Percentiles rank a stretch among this genome's conserved stretches.
phyloP scores from a whole-genome alignment of 495 filamentous ascomycete species.

The Glutinoglossum americanum region DNA sequence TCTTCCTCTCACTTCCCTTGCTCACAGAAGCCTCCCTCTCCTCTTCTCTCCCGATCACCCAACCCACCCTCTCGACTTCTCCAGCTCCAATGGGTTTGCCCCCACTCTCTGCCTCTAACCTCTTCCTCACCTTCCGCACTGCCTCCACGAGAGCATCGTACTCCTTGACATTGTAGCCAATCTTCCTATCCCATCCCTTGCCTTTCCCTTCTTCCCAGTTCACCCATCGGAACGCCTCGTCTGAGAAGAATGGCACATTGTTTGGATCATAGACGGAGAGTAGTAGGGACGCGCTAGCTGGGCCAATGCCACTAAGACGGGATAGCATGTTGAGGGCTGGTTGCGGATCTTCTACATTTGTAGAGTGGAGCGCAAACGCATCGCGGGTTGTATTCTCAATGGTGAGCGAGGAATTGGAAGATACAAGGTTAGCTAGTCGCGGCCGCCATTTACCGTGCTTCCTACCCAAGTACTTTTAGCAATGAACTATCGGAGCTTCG shows the following conservation, averaged over 20 bases:
- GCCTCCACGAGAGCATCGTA: slow-evolving; percentile 18
- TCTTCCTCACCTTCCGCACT: slow-evolving; percentile 13
- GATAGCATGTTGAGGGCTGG: slow-evolving; percentile 14
- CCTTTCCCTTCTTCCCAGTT: slow-evolving; percentile 14
- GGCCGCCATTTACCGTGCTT: slow-evolving; percentile 30
- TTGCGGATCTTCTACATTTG: slow-evolving; percentile 1
- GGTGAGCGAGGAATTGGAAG: slow-evolving; percentile 14
- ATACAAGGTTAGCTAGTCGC: slow-evolving; percentile 20
- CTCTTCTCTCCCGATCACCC: slow-evolving; percentile 15
- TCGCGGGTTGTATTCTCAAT: slow-evolving; percentile 13
- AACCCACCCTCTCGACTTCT: slow-evolving; percentile 21
- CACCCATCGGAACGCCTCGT: slow-evolving; percentile 28
- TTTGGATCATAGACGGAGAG: slow-evolving; percentile 18
- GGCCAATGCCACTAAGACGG: slow-evolving; percentile 26
- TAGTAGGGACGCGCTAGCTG: slow-evolving; percentile 28
- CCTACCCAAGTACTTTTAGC: slow-evolving; percentile 9
- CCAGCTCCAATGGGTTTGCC: slow-evolving; percentile 8
- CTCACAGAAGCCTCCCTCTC: background rate
- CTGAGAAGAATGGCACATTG: slow-evolving; percentile 27
- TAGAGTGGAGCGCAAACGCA: slow-evolving; percentile 11
- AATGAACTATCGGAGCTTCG: background rate
- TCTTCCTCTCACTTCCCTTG: background rate
- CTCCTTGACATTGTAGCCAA: slow-evolving; percentile 27
- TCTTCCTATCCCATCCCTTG: slow-evolving; percentile 23
- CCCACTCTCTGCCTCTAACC: slow-evolving; percentile 10